Base-by-base conservation (phyloP, 805 yeast species). In the Pichia insulana region DNA sequence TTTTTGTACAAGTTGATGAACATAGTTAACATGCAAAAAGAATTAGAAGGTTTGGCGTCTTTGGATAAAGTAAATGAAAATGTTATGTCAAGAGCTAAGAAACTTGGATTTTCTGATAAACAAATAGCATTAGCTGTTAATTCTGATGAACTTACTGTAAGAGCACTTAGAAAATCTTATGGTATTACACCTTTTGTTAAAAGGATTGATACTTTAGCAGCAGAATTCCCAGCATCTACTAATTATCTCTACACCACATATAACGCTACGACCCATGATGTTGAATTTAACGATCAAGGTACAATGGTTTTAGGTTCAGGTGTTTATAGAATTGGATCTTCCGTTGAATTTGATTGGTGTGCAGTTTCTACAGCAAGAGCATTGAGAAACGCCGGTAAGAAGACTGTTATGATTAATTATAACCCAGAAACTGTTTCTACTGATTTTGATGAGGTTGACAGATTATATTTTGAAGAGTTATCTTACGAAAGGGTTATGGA, bases 281-380 rank as follows among this genome's bases (percentile, higher is more conserved):
- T 90, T 38, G 74, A 70, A 36, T 92, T 90, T 60, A 76, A 83
- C 56, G 97, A 90, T 46, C 74, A 84, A 52, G 97, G 97, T 59
- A 83, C 92, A 47, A 70, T 92, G 78, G 97, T 90, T 33, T 73
- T 90, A 55, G 98, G 97, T 42, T 88, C 97, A n/a, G 97, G 98
- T 71, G 98, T 92, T 40, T 90, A 90, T 76, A 79, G 98, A 67
- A 90, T 90, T 63, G 98, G 98, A 46, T 89, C 97, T 2, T 88
- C 97, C 27, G 98, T 90, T 42, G 98, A 92, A 69, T 90, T 90
- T 58, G 98, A 90, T 66, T 90, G 98, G 98, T 90, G 98, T 74
- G 98, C 97, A 43, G 98, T 90, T 50, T 78, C 92, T 50, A 84
- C 98, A 45, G 96, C 95, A 43, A 80, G 97, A 62, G 88, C 97